Percentiles rank a stretch among this genome's conserved stretches.
Conservation (phyloP, 2,329 filamentous ascomycete genomes). For the Periconia sp. region DNA sequence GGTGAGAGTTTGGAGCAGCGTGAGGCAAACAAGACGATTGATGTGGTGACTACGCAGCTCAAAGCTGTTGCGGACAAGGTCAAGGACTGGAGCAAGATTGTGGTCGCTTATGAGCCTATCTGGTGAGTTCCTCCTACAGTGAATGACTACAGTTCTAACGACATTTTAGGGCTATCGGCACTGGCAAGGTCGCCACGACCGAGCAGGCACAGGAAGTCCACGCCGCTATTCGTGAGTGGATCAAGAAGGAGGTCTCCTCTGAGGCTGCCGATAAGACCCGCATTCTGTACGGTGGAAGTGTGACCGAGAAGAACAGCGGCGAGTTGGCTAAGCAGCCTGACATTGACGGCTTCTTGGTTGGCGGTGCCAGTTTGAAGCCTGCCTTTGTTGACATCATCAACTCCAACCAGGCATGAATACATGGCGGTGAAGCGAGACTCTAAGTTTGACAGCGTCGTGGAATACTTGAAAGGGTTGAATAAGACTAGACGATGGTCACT, state of each 20-base stretch:
- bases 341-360: slow-evolving; percentile 98
- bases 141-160: slow-evolving; percentile 16
- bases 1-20: slow-evolving; percentile 95
- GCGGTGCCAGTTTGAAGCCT: slow-evolving; percentile 95
- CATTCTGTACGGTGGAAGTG: slow-evolving; percentile 95
- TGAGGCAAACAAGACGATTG: slow-evolving; percentile 82
- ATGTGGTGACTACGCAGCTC: slow-evolving; percentile 85
- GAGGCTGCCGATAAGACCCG: slow-evolving; percentile 84
- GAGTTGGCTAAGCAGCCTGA: slow-evolving; percentile 91
- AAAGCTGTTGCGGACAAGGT: slow-evolving; percentile 79
- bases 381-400: slow-evolving; percentile 81
- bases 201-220: slow-evolving; percentile 53
- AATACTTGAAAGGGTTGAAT: too few relatives aligned
- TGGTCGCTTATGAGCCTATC: slow-evolving; percentile 98
- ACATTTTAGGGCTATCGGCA: slow-evolving; percentile 70
- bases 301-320: slow-evolving; percentile 97
- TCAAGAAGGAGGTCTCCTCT: slow-evolving; percentile 74
- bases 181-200: slow-evolving; percentile 64
- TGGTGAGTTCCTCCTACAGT: slow-evolving; percentile 71
- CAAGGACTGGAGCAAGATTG: slow-evolving; percentile 89
- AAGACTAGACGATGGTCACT: too few relatives aligned
- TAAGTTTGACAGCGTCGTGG: slow-evolving; percentile 37
- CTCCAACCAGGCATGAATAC: slow-evolving; percentile 53
- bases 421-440: slow-evolving; percentile 43
- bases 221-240: slow-evolving; percentile 88